Percentiles rank a stretch among this genome's conserved stretches.
Evolutionary conservation across 2,329 filamentous ascomycete species (phyloP).

Genomic region (Penicillium freii): DNA sequence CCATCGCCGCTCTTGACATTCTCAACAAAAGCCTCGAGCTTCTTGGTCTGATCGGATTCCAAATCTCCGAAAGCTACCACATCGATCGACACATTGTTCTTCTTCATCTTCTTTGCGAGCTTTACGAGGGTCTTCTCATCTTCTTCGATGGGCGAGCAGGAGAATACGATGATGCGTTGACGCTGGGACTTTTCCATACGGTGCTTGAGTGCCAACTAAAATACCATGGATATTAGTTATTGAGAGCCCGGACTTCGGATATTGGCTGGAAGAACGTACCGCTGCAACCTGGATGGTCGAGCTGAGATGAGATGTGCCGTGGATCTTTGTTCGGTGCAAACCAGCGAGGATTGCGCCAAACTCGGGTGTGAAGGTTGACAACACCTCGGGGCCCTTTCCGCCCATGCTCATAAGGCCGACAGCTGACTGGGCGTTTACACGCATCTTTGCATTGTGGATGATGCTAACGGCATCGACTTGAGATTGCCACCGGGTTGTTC

Average conservation of each 20-base stretch:
- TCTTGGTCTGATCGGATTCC: conserved; percentile 81
- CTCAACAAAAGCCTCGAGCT: conserved; percentile 90
- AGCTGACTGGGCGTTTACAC: conserved; percentile 92
- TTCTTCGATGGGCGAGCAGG: conserved; percentile 88
- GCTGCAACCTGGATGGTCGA: conserved; percentile 94
- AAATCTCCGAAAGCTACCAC: conserved; percentile 94
- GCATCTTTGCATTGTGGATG: conserved; percentile 92
- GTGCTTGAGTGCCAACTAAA: conserved; percentile 93
- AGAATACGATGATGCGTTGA: conserved; percentile 95
- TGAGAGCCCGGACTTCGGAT: not conserved
- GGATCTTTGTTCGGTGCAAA: conserved; percentile 90
- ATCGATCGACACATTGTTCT: conserved; percentile 89
- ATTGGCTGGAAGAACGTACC: conserved; percentile 56
- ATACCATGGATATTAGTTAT: conserved; percentile 12
- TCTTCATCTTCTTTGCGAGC: conserved; percentile 98
- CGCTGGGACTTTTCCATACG: conserved; percentile 96
- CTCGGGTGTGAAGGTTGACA: conserved; percentile 94
- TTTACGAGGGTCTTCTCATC: conserved; percentile 84
- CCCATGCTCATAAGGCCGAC: conserved; percentile 99
- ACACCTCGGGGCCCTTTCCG: conserved; percentile 92
- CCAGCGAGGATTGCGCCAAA: conserved; percentile 93
- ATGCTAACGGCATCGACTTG: conserved; percentile 94
- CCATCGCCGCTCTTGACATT: conserved; percentile 88
- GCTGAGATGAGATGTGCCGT: conserved; percentile 80
- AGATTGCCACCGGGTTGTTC: conserved; percentile 91